Percentiles rank a stretch among this genome's conserved stretches.
Conservation (phyloP, 805 yeast genomes). For the Sporopachydermia quercuum region DNA sequence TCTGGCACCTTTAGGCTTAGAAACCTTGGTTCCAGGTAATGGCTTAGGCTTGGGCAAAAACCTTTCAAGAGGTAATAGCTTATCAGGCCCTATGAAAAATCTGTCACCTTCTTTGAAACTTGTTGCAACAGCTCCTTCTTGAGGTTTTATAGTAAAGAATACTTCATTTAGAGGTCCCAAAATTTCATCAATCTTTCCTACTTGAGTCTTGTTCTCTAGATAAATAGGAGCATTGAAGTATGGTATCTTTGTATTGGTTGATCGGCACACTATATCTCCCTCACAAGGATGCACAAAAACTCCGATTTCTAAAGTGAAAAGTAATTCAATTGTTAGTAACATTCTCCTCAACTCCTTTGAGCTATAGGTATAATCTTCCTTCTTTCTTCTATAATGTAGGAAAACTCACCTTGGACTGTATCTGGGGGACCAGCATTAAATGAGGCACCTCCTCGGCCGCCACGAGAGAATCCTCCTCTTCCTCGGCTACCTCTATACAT, state of each 20-base stretch:
- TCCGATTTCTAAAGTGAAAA: conserved; percentile 60
- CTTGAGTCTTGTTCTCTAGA: conserved; percentile 86
- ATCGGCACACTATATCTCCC: conserved; percentile 93
- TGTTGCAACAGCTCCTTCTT: conserved; percentile 89
- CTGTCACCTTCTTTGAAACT: conserved; percentile 94
- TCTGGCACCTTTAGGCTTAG: conserved; percentile 46
- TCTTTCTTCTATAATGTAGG: background rate
- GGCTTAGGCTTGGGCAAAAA: conserved; percentile 93
- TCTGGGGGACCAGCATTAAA: conserved; percentile 94
- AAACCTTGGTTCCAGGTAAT: conserved; percentile 68
- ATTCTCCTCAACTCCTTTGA: background rate
- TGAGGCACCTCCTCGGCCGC: conserved; percentile 58
- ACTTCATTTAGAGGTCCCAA: conserved; percentile 96
- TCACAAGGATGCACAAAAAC: conserved; percentile 83
- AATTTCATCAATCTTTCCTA: conserved; percentile 97
- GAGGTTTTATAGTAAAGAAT: conserved; percentile 90
- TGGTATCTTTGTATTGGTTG: conserved; percentile 87
- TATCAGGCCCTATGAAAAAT: conserved; percentile 90
- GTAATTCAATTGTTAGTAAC: background rate
- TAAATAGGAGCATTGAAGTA: conserved; percentile 98
- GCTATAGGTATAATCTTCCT: background rate
- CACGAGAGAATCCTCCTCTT: conserved; percentile 32
- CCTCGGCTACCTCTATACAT: conserved; percentile 62
- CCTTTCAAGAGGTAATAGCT: conserved; percentile 88
- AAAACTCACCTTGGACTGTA: conserved; percentile 31